Base-by-base conservation (phyloP, 768 basidiomycete species). In the Serpula lacrymans region DNA sequence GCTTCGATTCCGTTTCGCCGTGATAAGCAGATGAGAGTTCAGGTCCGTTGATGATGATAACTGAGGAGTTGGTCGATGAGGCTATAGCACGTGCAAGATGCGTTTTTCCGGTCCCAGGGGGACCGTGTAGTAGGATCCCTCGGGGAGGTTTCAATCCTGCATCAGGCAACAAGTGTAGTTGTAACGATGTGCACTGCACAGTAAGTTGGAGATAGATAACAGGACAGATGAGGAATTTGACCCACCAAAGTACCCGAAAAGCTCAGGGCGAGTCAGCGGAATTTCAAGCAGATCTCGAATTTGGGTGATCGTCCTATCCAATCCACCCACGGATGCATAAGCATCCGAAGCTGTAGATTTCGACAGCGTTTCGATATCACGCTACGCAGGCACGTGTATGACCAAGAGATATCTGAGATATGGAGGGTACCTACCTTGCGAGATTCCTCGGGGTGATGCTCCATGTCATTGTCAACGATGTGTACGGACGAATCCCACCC, bases 91-190 rank as follows among this genome's bases (percentile, higher is more conserved):
- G 83, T 9, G 96, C 95, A 2, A 99, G 71, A 55, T 96, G 92
- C 0, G 96, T 99, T 67, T 99, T 99, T 12, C 96, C 96, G 7
- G 96, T 98, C 26, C 96, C 96, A 2, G 96, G 92, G 9, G 93
- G 94, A 9, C 96, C 96, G 60, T 97, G 85, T 2, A 99, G 77
- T 14, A 98, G 75, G 32, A 98, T 86, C 4, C 96, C 96, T 33
- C 89, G 82, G 14, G 95, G 94, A 12, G 95, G 94, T 53, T 88
- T 93, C n/a, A 99, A 72, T 25, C 88, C 91, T 79, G 40, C 16
- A 37, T 36, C 33, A 39, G 23, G 14, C 41, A 29, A 21, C 37
- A 32, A 29, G 22, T 36, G 13, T 25, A 29, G n/a, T 16, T 10
- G 34, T 27, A 18, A 18, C 21, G 17, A n/a, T n/a, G n/a, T 36